Base-by-base conservation (phyloP, 768 basidiomycete species). In the Naganishia onofrii region DNA sequence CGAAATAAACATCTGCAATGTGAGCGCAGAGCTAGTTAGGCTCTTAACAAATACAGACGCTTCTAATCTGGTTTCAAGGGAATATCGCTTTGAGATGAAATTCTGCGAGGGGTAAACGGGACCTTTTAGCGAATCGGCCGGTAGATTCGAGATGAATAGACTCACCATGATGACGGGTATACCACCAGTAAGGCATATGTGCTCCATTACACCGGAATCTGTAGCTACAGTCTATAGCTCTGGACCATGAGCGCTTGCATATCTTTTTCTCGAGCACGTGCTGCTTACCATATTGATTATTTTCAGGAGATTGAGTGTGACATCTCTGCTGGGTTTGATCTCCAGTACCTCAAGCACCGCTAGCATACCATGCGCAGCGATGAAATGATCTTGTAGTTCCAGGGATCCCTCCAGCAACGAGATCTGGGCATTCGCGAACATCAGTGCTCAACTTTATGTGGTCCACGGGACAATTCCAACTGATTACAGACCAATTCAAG, bases 1-100 rank as follows among this genome's bases (percentile, higher is more conserved):
- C 92, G 93, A 91, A 72, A 98, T 96, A 82, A 98, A 97, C 95
- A 97, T 98, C 77, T 98, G 95, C 46, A 98, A 82, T 1, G 95
- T 99, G 72, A 96, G 82, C 13, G 93, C 89, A 1, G 95, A 97
- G 0, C 77, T 93, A 88, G 78, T 95, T 29, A 98, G 86, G 17
- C 94, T 82, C 31, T 91, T 88, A 65, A 99, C 91, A 80, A 98
- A 97, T 75, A 91, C 88, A 1, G 96, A 97, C 0, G 94, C 95
- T 77, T 97, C 91, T n/a, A 91, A 81, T 42, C 96, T 88, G 75
- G 93, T 96, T 78, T 96, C 93, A 15, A 90, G 88, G 0, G 93
- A 89, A 77, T 91, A 92, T 75, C 90, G 92, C 83, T 95, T 97
- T 13, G 92, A 92, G 0, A 95, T 93, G 78, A 94, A 98, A 54